phyloP scores from a whole-genome alignment of 1,139 yeast genomes.

The Saccharomyces hybrid region DNA sequence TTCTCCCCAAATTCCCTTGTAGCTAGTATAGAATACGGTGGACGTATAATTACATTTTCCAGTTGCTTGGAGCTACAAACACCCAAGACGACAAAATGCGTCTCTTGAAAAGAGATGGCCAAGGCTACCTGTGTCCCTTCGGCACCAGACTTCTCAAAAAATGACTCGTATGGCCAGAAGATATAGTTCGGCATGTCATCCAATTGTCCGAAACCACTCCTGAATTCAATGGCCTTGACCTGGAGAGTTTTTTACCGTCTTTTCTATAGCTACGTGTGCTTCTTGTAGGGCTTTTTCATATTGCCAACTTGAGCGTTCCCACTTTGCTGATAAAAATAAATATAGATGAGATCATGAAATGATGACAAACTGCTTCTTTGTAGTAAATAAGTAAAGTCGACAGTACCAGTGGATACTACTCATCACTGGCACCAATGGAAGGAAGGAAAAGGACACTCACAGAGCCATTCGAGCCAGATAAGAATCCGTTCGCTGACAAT shows the following conservation, averaged over 20 bases:
- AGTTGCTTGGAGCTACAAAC: slow-evolving; percentile 6
- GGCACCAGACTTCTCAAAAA: slow-evolving; percentile 2
- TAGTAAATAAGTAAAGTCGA: not conserved
- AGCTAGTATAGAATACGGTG: slow-evolving; percentile 16
- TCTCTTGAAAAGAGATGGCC: slow-evolving; percentile 13
- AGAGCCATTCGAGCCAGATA: slow-evolving; percentile 5
- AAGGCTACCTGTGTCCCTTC: slow-evolving; percentile 12
- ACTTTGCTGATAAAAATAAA: not conserved
- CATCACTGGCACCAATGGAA: not conserved
- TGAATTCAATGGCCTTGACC: not conserved
- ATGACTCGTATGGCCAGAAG: slow-evolving; percentile 19
- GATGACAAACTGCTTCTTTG: not conserved
- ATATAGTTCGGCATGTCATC: slow-evolving; percentile 15
- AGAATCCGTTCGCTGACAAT: not conserved
- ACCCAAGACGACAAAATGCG: slow-evolving; percentile 19
- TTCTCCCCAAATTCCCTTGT: slow-evolving; percentile 1
- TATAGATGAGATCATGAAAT: not conserved
- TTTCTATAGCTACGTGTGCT: not conserved
- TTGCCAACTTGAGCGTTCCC: not conserved
- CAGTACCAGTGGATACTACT: not conserved
- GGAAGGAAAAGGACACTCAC: slow-evolving; percentile 3
- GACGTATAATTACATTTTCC: slow-evolving; percentile 3
- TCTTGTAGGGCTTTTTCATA: not conserved
- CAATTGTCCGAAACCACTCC: not conserved
- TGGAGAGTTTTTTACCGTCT: not conserved